Evolutionary conservation across 2,329 filamentous ascomycete species (phyloP).

Genomic region (Plectosphaerella cucumerina): DNA sequence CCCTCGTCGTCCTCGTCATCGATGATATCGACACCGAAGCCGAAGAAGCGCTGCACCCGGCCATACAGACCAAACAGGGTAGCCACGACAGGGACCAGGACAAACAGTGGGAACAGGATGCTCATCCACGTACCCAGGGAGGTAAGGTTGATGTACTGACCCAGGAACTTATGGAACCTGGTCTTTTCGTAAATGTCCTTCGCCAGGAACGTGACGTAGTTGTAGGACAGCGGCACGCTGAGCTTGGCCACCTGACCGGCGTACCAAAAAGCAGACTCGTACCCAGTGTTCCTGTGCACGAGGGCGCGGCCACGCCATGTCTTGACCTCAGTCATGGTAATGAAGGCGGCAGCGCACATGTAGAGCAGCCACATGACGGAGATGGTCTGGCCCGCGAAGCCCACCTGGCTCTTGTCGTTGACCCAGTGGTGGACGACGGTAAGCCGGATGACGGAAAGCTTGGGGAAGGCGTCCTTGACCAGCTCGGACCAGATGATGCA

Average conservation of each 20-base stretch:
- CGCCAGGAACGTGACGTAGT: slow-evolving; percentile 89
- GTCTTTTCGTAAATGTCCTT: slow-evolving; percentile 69
- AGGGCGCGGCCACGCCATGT: slow-evolving; percentile 96
- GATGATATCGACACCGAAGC: slow-evolving; percentile 70
- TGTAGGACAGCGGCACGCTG: slow-evolving; percentile 90
- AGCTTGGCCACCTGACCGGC: slow-evolving; percentile 87
- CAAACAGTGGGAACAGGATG: slow-evolving; percentile 81
- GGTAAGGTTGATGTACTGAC: slow-evolving; percentile 77
- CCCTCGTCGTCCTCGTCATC: slow-evolving; percentile 69
- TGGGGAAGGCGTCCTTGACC: slow-evolving; percentile 74
- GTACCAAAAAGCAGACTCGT: slow-evolving; percentile 95
- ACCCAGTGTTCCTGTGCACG: slow-evolving; percentile 84
- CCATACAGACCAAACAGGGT: slow-evolving; percentile 89
- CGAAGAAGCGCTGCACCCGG: slow-evolving; percentile 69
- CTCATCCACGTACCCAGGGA: slow-evolving; percentile 80
- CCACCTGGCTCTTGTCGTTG: slow-evolving; percentile 68
- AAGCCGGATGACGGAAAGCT: slow-evolving; percentile 65
- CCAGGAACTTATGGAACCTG: slow-evolving; percentile 83
- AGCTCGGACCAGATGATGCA: slow-evolving; percentile 93
- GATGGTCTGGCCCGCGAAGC: slow-evolving; percentile 80
- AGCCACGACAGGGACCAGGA: slow-evolving; percentile 79
- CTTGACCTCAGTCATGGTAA: slow-evolving; percentile 85
- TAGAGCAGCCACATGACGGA: slow-evolving; percentile 89
- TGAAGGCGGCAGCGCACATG: slow-evolving; percentile 88
- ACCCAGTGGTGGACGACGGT: slow-evolving; percentile 73